Evolutionary conservation across 2,329 filamentous ascomycete species (phyloP), one percentile per base, ranked within the genome.

Genomic region (Emergomyces orientalis): DNA sequence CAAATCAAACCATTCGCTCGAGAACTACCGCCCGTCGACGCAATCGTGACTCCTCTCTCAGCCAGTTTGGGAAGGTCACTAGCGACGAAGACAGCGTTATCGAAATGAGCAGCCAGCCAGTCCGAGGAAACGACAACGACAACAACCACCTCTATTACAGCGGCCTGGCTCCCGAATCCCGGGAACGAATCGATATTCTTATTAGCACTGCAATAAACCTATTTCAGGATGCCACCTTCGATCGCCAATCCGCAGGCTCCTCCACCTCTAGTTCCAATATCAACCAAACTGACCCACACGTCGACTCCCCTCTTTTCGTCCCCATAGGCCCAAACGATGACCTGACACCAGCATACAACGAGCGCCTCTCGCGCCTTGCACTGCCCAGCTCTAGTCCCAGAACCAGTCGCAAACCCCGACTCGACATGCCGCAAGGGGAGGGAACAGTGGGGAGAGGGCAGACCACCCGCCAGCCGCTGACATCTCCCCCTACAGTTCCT

Each of bases 121-220:
- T 19, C 32, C 45, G 5, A 27, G 41, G 9, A 22, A 27, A 43
- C 9, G 34, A 1, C 32, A 32, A 39, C 2, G 37, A 19, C 37
- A n/a, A 27, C 5, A 19, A 22, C 25, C 2, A 17, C 27, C 56
- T 6, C 39, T 51, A 41, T 64, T 56, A 62, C 32, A 51, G 27
- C 30, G 62, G 55, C 19, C 59, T 64, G 25, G 25, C 59, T 4
- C 52, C 45, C 8, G 27, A 47, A 8, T n/a, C 34, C 32, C 52
- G 61, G 27, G 49, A 47, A 34, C 59, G 59, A 8, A 64, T 64
- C 52, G 61, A 64, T 27, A 37, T 43, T 30, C 62, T 64, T 37
- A 56, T 64, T 14, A 54, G 27, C 32, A 54, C 62, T 4, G 62
- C 62, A 22, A n/a, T 22, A n/a, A 54, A 11, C 51, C 30, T 32